Evolutionary conservation across 352 stramenopile genomes (phyloP).

Genomic region (Phytopythium kandeliae): DNA sequence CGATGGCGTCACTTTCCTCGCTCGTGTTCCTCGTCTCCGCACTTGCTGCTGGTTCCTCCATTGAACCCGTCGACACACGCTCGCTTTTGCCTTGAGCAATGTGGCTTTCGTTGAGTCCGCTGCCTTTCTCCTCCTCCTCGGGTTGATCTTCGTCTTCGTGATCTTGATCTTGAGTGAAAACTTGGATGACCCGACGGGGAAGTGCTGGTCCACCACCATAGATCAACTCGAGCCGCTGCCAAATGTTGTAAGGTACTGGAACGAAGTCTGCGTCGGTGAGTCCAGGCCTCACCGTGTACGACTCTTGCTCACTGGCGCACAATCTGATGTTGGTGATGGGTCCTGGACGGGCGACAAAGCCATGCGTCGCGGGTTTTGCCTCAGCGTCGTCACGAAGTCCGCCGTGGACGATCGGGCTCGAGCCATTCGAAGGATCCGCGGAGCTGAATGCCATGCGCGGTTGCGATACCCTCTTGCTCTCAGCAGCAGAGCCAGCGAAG

Average conservation of each 20-base stretch:
- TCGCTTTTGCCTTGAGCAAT: neutral
- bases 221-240: slow-evolving; percentile 39
- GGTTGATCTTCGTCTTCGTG: slow-evolving; percentile 14
- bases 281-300: slow-evolving; percentile 24
- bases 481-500: neutral
- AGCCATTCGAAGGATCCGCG: neutral
- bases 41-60: slow-evolving; percentile 4
- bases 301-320: slow-evolving; percentile 27
- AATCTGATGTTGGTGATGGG: slow-evolving; percentile 39
- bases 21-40: slow-evolving; percentile 7
- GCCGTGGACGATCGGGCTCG: too few species aligned
- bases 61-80: neutral
- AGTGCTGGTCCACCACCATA: slow-evolving; percentile 58
- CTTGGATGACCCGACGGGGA: slow-evolving; percentile 34
- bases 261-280: slow-evolving; percentile 43
- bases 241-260: slow-evolving; percentile 32
- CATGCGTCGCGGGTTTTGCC: too few species aligned
- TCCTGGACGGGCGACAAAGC: slow-evolving; percentile 20
- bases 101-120: neutral
- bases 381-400: too few species aligned
- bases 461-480: neutral
- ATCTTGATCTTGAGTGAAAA: slow-evolving; percentile 10
- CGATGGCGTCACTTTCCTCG: slow-evolving; percentile 6
- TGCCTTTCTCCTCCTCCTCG: slow-evolving; percentile 10
- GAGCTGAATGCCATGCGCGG: neutral